These are phyloP conservation scores for Fusarium protoensiforme DNA, from an alignment of 2,329 filamentous ascomycete genomes.

Conservation along the genomic window DNA sequence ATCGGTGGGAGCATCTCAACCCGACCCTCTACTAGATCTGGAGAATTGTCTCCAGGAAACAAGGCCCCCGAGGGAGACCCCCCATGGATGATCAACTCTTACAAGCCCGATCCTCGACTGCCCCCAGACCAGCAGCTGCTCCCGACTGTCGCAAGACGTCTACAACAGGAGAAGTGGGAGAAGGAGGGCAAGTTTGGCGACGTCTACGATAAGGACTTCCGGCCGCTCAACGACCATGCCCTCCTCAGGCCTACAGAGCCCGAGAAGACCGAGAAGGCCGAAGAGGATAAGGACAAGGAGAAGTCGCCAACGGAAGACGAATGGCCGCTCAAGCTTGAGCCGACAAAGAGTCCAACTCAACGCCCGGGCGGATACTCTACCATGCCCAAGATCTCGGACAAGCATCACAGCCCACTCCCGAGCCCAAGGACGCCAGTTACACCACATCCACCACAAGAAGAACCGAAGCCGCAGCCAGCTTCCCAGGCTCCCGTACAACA, in stretches of 20 bases:
- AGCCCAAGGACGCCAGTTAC: constrained; percentile 58
- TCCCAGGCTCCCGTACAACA: constrained; percentile 23
- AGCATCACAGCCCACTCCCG: constrained; percentile 49
- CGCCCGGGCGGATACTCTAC: constrained; percentile 67
- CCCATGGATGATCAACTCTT: constrained; percentile 94
- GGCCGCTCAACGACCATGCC: constrained; percentile 78
- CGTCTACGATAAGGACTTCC: constrained; percentile 88
- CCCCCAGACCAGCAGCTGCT: constrained; percentile 96
- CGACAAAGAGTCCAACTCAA: constrained; percentile 58
- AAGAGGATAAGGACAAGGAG: constrained; percentile 30
- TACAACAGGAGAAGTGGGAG: constrained; percentile 97
- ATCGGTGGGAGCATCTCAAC: constrained; percentile 58
- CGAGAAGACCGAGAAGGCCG: constrained; percentile 37
- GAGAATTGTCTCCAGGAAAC: constrained; percentile 60
- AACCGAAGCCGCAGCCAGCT: constrained; percentile 28
- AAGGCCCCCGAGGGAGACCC: constrained; percentile 92
- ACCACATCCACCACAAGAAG: constrained; percentile 44
- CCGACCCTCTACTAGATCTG: constrained; percentile 72
- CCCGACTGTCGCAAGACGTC: constrained; percentile 88
- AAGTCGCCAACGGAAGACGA: constrained; percentile 50
- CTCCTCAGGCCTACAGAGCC: constrained; percentile 59
- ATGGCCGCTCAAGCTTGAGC: constrained; percentile 68
- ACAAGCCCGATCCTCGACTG: constrained; percentile 93
- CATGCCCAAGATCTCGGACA: constrained; percentile 67
- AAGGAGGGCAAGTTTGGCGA: constrained; percentile 88